These are phyloP conservation scores for Cucurbita pepo DNA, from an alignment of 306 rosid genomes.

Conservation along the genomic window DNA sequence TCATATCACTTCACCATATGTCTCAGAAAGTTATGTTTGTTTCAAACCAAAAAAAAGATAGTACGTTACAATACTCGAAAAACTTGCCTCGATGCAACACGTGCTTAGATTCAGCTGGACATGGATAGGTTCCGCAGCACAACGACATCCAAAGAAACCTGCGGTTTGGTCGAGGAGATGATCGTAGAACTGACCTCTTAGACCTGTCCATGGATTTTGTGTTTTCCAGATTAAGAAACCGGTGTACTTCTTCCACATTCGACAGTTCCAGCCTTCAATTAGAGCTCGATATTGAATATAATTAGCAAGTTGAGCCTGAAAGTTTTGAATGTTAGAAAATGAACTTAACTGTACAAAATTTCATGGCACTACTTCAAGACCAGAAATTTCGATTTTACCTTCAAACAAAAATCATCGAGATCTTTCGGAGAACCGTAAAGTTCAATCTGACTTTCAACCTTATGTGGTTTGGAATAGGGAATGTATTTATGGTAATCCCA, in stretches of 20 bases:
- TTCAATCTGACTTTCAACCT: conserved; percentile 77
- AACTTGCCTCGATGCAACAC: conserved; percentile 52
- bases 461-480: conserved; percentile 71
- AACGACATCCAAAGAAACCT: conserved; percentile 83
- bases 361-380: background rate
- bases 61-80: background rate
- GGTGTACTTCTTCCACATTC: conserved; percentile 89
- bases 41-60: background rate
- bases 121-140: conserved; percentile 84
- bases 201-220: conserved; percentile 95
- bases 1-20: background rate
- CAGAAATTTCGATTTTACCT: conserved; percentile 29
- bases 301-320: conserved; percentile 85
- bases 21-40: background rate
- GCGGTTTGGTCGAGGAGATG: conserved; percentile 92
- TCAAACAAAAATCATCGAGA: conserved; percentile 83
- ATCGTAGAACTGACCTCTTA: conserved; percentile 93
- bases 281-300: conserved; percentile 86
- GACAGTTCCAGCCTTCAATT: conserved; percentile 81
- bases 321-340: conserved; percentile 4
- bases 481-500: conserved; percentile 93
- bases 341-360: conserved; percentile 3
- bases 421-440: conserved; percentile 64
- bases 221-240: conserved; percentile 95
- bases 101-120: conserved; percentile 79